Conservation (phyloP, 345 rosid species). For the Salix udensis region DNA sequence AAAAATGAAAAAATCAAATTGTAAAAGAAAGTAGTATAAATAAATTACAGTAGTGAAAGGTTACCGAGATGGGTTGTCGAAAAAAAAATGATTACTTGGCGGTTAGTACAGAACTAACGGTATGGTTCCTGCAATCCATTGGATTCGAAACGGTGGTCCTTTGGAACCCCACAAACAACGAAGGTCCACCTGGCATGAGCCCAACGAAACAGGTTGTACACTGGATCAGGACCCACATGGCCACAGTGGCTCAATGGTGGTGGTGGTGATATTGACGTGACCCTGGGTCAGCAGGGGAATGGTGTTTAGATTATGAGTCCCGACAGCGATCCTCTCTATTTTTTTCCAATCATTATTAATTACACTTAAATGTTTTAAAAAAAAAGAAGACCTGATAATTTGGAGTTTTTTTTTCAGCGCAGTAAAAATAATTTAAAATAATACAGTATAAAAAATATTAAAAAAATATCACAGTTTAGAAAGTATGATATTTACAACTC, state of each 20-base stretch:
- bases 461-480: too few relatives aligned
- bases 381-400: neutral
- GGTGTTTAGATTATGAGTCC: slow-evolving; percentile 16
- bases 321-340: slow-evolving; percentile 9
- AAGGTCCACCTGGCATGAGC: neutral
- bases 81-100: too few relatives aligned
- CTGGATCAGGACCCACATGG: neutral
- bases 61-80: too few relatives aligned
- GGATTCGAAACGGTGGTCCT: neutral
- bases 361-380: neutral
- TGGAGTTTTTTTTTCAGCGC: too few relatives aligned
- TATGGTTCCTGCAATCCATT: neutral
- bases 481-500: too few relatives aligned
- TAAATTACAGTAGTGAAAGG: too few relatives aligned
- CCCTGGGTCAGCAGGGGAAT: neutral
- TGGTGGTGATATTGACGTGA: neutral
- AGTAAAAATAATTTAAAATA: too few relatives aligned
- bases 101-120: too few relatives aligned
- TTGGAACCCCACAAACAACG: neutral
- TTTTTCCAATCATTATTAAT: neutral
- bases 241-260: neutral
- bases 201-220: neutral
- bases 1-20: too few relatives aligned
- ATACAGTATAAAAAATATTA: too few relatives aligned
- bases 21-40: too few relatives aligned